Percentiles rank a stretch among this genome's conserved stretches.
Evolutionary conservation across 148 eudicot species (phyloP).

Genomic region (Camellia sinensis): DNA sequence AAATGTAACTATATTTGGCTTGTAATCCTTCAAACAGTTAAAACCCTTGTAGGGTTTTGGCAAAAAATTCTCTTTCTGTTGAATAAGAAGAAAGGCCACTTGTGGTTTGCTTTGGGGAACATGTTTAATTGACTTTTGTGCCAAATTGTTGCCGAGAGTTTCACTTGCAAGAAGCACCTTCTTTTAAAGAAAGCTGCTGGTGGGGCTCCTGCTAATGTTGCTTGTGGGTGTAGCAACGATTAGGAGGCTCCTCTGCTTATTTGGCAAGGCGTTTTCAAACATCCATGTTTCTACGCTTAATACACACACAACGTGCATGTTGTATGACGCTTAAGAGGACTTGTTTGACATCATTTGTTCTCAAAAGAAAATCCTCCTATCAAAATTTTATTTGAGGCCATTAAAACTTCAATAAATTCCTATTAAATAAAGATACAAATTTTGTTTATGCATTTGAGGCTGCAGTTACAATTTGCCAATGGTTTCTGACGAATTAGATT

Average conservation of each 20-base stretch:
- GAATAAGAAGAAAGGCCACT: slow-evolving; percentile 23
- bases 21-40: not conserved
- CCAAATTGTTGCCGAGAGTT: slow-evolving; percentile 68
- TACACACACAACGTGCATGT: not conserved
- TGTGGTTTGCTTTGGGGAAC: slow-evolving; percentile 92
- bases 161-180: slow-evolving; percentile 86
- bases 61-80: not conserved
- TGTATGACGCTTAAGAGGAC: not conserved
- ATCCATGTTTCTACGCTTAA: not conserved
- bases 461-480: not conserved
- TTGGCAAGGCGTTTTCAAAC: slow-evolving; percentile 69
- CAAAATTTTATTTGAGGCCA: not conserved
- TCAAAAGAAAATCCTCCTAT: not conserved
- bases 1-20: not conserved
- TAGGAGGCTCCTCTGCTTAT: slow-evolving; percentile 89
- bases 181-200: slow-evolving; percentile 87
- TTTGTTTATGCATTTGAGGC: not conserved
- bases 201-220: slow-evolving; percentile 98
- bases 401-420: not conserved
- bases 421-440: not conserved
- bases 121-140: slow-evolving; percentile 88
- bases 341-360: not conserved
- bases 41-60: not conserved
- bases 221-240: slow-evolving; percentile 72
- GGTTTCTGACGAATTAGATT: not conserved